Conservation (phyloP, 108 stramenopile genomes). For the Hondaea fermentalgiana region DNA sequence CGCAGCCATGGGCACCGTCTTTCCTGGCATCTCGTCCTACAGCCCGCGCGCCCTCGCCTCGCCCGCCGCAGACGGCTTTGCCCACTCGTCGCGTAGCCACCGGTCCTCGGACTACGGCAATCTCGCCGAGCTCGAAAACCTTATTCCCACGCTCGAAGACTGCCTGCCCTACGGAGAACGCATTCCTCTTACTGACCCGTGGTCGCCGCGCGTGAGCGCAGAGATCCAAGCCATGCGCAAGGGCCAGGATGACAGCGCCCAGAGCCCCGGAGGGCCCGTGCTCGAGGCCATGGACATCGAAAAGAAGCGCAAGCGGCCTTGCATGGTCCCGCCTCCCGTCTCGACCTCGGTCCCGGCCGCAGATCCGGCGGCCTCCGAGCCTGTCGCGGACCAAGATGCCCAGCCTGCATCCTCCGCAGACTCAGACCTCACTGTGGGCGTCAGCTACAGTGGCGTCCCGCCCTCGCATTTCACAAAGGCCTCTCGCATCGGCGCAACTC, state of each 20-base stretch:
- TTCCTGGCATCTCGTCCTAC: not conserved
- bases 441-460: too few species aligned
- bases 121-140: not conserved
- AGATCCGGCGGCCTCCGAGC: not conserved
- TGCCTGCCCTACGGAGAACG: not conserved
- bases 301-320: not conserved
- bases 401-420: too few species aligned
- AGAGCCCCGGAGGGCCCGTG: not conserved
- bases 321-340: not conserved
- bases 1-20: not conserved
- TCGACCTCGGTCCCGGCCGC: not conserved
- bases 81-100: too few species aligned
- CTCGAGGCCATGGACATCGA: not conserved
- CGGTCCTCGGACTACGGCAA: not conserved
- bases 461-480: too few species aligned
- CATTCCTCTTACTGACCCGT: not conserved
- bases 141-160: not conserved
- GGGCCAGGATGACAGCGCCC: not conserved
- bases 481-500: too few species aligned
- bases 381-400: not conserved
- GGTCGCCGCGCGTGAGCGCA: not conserved
- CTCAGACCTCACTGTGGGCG: too few species aligned
- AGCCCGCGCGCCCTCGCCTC: not conserved
- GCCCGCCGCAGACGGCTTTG: not conserved
- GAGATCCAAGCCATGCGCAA: not conserved